A percentile compares a stretch with the other conserved stretches of the same genome.
phyloP scores from a whole-genome alignment of 345 rosid genomes.

The Eucalyptus polybractea region DNA sequence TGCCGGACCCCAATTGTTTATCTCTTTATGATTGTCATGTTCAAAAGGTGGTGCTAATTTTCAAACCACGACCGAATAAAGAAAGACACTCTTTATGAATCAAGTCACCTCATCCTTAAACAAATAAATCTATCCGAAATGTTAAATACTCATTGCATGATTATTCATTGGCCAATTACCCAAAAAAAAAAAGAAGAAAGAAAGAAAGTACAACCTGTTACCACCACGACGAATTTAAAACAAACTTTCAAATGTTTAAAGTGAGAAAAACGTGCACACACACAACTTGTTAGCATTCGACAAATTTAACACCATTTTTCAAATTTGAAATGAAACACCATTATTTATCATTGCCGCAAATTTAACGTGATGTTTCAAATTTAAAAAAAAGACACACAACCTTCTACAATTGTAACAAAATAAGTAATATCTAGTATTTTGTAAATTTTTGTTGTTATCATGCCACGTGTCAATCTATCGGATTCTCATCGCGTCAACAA shows the following conservation, averaged over 20 bases:
- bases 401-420: background rate
- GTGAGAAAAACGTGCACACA: background rate
- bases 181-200: no score
- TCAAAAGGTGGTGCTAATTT: background rate
- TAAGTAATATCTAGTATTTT: background rate
- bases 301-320: background rate
- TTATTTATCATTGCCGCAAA: background rate
- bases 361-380: background rate
- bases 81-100: background rate
- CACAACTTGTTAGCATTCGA: background rate
- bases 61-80: background rate
- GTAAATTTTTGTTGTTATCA: rapidly evolving
- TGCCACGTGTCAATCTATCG: rapidly evolving
- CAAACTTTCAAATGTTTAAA: background rate
- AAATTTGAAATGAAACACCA: background rate
- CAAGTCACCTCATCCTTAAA: background rate
- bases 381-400: background rate
- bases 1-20: background rate
- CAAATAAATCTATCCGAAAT: background rate
- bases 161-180: background rate
- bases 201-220: background rate
- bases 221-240: background rate
- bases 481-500: rapidly evolving
- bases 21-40: background rate
- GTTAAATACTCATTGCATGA: background rate